Base-by-base conservation (phyloP, 148 eudicot genomes). In the Rheum nobile region DNA sequence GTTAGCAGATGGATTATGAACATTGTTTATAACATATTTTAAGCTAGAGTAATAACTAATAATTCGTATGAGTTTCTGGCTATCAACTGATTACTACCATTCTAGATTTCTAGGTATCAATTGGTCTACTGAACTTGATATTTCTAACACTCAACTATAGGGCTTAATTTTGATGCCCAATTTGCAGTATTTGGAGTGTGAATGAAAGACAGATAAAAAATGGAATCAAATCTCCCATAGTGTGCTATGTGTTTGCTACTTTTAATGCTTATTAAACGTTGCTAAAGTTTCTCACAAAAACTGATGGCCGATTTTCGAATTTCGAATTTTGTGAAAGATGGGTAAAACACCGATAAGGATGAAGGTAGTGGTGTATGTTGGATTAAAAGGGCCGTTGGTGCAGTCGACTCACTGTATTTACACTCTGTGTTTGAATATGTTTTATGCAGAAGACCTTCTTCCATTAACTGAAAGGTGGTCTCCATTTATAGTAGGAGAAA, bases 341-440 rank as follows among this genome's bases (percentile, higher is more conserved):
- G 96, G 90, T 81, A 91, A 94, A 74, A 78, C 80, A 8, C 91
- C 97, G 71, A 88, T 91, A 78, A 84, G 74, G 85, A 83, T 94
- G 84, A 94, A 83, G 88, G 88, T 91, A 39, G 98, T 94, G 80
- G 86, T 88, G 28, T 94, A 88, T 82, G 88, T n/a, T n/a, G n/a
- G n/a, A n/a, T n/a, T n/a, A n/a, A n/a, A n/a, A n/a, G n/a, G n/a
- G n/a, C n/a, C n/a, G n/a, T n/a, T n/a, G n/a, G n/a, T n/a, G n/a
- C n/a, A n/a, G n/a, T n/a, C n/a, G n/a, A n/a, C n/a, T n/a, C n/a
- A n/a, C n/a, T n/a, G n/a, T n/a, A n/a, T n/a, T n/a, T n/a, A n/a
- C n/a, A n/a, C n/a, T n/a, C n/a, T n/a, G n/a, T n/a, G n/a, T n/a
- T n/a, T n/a, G n/a, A n/a, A n/a, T n/a, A n/a, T n/a, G n/a, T n/a